Evolutionary conservation across 768 basidiomycete genomes (phyloP).

Genomic region (Pulveroboletus sp.): DNA sequence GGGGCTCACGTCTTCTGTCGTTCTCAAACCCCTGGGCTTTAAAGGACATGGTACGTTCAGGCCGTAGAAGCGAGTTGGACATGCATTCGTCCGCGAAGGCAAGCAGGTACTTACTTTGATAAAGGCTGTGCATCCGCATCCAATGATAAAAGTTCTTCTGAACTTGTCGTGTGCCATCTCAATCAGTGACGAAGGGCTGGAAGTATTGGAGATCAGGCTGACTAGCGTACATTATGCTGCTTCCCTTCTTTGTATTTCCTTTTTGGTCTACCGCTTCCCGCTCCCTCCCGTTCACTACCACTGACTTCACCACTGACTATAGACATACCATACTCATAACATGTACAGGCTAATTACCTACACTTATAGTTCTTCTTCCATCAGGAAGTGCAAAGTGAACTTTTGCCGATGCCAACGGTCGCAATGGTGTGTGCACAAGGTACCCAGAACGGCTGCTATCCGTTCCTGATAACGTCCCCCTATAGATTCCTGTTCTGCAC

Average conservation of each 20-base stretch:
- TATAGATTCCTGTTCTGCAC: background rate
- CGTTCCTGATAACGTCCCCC: background rate
- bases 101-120: conserved; percentile 17
- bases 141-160: conserved; percentile 16
- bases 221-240: too few relatives aligned
- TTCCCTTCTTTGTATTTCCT: too few relatives aligned
- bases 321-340: too few relatives aligned
- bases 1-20: conserved; percentile 62
- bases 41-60: background rate
- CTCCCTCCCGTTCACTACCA: too few relatives aligned
- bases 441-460: background rate
- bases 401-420: too few relatives aligned
- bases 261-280: too few relatives aligned
- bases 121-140: conserved; percentile 19
- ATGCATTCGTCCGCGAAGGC: background rate
- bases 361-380: too few relatives aligned
- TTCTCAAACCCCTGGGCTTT: conserved; percentile 62
- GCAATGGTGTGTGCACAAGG: too few relatives aligned
- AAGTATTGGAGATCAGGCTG: too few relatives aligned
- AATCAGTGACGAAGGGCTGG: background rate
- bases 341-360: too few relatives aligned
- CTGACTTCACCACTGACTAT: too few relatives aligned
- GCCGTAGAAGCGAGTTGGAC: background rate
- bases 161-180: conserved; percentile 6
- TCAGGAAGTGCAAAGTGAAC: background rate